Evolutionary conservation across 176 grass and related monocot genomes (phyloP), one percentile per base, ranked within the genome.

Genomic region (Rhipidocladum racemiflorum): DNA sequence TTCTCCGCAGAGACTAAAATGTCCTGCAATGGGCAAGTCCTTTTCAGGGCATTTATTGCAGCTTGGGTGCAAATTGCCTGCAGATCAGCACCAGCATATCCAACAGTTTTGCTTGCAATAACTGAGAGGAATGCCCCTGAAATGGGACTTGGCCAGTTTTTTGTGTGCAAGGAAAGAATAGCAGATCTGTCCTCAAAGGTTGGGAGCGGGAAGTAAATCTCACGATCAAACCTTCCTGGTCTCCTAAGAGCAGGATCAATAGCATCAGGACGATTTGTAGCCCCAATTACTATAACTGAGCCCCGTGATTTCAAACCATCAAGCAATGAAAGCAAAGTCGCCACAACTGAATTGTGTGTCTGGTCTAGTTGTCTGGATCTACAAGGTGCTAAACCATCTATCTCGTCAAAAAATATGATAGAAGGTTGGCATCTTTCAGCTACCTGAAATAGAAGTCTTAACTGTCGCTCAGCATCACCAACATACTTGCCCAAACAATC

Each of bases 401-500:
- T 98, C 75, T 98, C 96, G 85, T 98, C 96, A 89, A 98, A 95
- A 91, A 98, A 98, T 46, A 98, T 98, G 56, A 98, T 95, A 67
- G 92, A 98, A 36, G 96, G 96, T 67, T 98, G 92, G 36, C 88
- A 98, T 91, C 84, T 94, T 88, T 98, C 92, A 81, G 96, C 96
- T 45, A 98, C 92, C 79, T 98, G 92, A 61, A 98, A 98, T 79
- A 98, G 89, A 83, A 98, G 90, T 78, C 96, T 93, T 85, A 95
- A 83, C 85, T 98, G 96, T 80, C 96, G 82, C 82, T 98, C 92
- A 20, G 96, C 92, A 61, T 98, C 96, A 74, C 92, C 96, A 84
- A 98, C 96, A 85, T 98, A 98, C 71, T 98, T 98, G 53, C 96
- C 96, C 78, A 98, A 87, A 95, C 96, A 98, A 92, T 98, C 96